Base-by-base conservation (phyloP, 2,329 filamentous ascomycete species). In the Dactylonectria macrodidyma region DNA sequence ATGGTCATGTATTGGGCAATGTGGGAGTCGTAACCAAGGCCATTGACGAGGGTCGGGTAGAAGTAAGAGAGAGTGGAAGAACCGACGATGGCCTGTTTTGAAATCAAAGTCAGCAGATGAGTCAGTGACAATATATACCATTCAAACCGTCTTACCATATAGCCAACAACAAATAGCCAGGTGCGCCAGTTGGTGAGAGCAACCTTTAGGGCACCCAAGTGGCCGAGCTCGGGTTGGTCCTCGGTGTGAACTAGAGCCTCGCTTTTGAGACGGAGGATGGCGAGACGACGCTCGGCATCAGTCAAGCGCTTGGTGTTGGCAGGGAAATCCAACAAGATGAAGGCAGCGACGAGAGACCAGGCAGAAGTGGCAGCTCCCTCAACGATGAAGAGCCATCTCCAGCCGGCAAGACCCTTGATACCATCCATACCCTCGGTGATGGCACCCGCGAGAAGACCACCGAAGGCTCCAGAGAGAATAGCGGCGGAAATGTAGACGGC, bases 401-500 rank as follows among this genome's bases (percentile, higher is more conserved):
- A 88, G 6, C 85, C 85, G 4, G 78, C 75, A 33, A 81, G 74
- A 1, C 85, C 84, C 11, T 86, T 86, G 3, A 87, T 78, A 1
- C 88, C 87, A 57, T 87, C 80, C 84, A 91, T 89, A 1, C 75
- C 75, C 19, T 86, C 80, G 1, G 84, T 85, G 66, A 91, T 91
- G 1, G 86, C 88, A 2, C 88, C 88, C 0, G 89, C 89, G 11
- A 91, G 82, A 5, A 91, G 82, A 11, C 89, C 89, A 73, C 89
- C 89, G 67, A 91, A 91, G 0, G 88, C 91, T 0, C 92, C 91
- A 0, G 91, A 90, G 0, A 93, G 81, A 0, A 92, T 91, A 1
- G 92, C 91, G 0, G 91, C 90, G 0, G 90, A 92, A 81, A 93
- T 93, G 83, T 93, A 93, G 30, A 92, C 88, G 5, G 91, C 91